phyloP scores from a whole-genome alignment of 1,139 yeast genomes.

The Yamadazyma buinensis region DNA sequence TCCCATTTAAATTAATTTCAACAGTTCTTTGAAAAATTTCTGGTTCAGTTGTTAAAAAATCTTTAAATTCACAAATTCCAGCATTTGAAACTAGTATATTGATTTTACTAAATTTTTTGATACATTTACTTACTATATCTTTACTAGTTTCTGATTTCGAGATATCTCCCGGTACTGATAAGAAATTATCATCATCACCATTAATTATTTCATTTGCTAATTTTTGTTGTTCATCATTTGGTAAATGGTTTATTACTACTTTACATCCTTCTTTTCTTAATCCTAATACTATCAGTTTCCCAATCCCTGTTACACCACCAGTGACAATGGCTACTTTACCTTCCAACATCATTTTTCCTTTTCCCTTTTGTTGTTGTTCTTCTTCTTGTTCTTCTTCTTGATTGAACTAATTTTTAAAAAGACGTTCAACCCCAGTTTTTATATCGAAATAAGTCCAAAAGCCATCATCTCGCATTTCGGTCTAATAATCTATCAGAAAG shows the following conservation, averaged over 20 bases:
- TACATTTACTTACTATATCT: conserved; percentile 28
- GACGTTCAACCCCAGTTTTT: no score
- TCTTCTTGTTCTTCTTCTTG: no score
- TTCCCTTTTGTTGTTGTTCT: no score
- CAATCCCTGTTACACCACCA: conserved; percentile 29
- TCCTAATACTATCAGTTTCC: conserved; percentile 20
- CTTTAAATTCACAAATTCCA: conserved; percentile 24
- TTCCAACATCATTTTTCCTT: conserved; percentile 6
- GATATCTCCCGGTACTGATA: conserved; percentile 42
- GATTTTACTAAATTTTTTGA: conserved; percentile 33
- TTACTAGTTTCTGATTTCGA: conserved; percentile 33
- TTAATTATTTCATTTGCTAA: conserved; percentile 13
- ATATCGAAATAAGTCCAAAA: no score
- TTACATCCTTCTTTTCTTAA: conserved; percentile 19
- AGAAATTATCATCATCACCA: conserved; percentile 15
- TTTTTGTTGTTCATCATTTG: conserved; percentile 19
- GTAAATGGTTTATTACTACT: conserved; percentile 20
- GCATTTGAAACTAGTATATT: conserved; percentile 45
- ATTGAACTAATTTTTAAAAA: no score
- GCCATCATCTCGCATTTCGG: no score
- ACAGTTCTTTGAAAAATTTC: conserved; percentile 26
- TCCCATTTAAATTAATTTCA: conserved; percentile 40
- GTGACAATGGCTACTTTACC: conserved; percentile 23
- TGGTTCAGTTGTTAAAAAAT: conserved; percentile 27
- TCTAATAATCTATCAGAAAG: no score